phyloP scores from a whole-genome alignment of 164 flowering plant species.

The Cinnamomum chago region DNA sequence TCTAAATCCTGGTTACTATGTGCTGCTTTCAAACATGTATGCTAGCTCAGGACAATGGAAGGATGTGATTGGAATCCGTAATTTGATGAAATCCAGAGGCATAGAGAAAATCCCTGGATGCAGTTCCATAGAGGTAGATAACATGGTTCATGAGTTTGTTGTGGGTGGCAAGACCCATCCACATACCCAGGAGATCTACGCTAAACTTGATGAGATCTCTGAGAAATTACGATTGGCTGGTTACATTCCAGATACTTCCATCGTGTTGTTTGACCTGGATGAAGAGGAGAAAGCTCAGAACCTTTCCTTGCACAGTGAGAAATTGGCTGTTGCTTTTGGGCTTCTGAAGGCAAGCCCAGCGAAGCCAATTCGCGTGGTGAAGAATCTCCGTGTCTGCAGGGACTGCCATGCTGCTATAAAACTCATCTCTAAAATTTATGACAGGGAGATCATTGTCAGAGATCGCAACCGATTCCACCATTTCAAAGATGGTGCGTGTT shows the following conservation, averaged over 20 bases:
- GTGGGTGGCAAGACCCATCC: constrained; percentile 25
- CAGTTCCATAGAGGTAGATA: constrained; percentile 25
- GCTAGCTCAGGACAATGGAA: constrained; percentile 20
- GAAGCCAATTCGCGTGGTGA: constrained; percentile 23
- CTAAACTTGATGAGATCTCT: constrained; percentile 20
- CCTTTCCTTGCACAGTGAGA: constrained; percentile 26
- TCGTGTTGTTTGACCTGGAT: constrained; percentile 25
- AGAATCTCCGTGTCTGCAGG: constrained; percentile 24
- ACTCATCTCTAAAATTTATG: constrained; percentile 17
- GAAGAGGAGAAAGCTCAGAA: constrained; percentile 28
- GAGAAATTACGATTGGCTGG: constrained; percentile 18
- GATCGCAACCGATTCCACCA: constrained; percentile 25
- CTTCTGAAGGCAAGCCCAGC: constrained; percentile 9
- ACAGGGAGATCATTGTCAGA: constrained; percentile 19
- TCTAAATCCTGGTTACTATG: constrained; percentile 25
- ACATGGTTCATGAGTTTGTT: constrained; percentile 21
- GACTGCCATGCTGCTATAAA: constrained; percentile 24
- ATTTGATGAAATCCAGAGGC: constrained; percentile 25
- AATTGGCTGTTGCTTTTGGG: constrained; percentile 25
- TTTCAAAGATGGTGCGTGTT: constrained; percentile 21
- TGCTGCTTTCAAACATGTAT: constrained; percentile 29
- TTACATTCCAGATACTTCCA: constrained; percentile 24
- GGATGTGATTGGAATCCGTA: constrained; percentile 20
- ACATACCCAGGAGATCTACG: constrained; percentile 14
- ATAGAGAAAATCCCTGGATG: constrained; percentile 22